Evolutionary conservation across 257 asterid species (phyloP).

Genomic region (Solanum paucissectum): DNA sequence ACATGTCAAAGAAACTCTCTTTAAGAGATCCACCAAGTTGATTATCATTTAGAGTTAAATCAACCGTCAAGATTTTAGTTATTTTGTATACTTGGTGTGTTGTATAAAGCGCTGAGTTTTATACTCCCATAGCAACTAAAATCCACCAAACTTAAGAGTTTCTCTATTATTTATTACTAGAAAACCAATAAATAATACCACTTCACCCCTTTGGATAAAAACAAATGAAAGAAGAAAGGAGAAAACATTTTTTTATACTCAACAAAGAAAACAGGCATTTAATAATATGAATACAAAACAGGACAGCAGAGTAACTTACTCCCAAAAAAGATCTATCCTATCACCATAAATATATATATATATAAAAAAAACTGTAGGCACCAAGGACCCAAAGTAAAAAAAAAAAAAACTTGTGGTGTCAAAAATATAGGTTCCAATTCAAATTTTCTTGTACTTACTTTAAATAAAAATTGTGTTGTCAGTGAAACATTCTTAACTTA

Average conservation of each 20-base stretch:
- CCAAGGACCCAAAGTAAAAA: background rate
- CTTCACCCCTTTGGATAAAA: background rate
- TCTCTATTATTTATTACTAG: background rate
- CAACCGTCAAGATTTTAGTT: background rate
- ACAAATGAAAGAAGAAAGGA: background rate
- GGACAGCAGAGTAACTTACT: background rate
- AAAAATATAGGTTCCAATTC: background rate
- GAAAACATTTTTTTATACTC: background rate
- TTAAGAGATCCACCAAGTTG: background rate
- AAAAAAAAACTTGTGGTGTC: background rate
- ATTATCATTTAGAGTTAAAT: background rate
- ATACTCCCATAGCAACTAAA: background rate
- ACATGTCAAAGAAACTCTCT: background rate
- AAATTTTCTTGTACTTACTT: too few relatives aligned
- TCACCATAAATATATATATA: too few relatives aligned
- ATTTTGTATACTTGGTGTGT: background rate
- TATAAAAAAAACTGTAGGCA: background rate
- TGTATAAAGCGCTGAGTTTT: background rate
- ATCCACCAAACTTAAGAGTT: background rate
- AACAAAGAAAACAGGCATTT: background rate
- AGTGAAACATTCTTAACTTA: background rate
- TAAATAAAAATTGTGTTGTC: background rate
- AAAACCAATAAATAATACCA: background rate
- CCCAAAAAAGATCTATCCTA: background rate
- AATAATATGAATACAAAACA: background rate